These are phyloP conservation scores for Hsuehochloa calcarea DNA, from an alignment of 176 grass and related monocot genomes.

Conservation along the genomic window DNA sequence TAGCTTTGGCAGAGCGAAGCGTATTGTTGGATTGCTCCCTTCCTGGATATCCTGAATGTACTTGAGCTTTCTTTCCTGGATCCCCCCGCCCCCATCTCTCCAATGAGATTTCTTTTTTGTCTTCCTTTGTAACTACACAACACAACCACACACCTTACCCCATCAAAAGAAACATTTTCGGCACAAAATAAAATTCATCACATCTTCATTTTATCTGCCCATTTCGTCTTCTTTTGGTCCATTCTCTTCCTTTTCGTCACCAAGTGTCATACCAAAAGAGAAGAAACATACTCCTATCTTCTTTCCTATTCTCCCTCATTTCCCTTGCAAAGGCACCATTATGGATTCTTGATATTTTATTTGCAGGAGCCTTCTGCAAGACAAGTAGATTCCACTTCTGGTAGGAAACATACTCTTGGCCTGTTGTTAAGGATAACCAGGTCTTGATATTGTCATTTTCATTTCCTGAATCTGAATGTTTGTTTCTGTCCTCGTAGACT, in stretches of 20 bases:
- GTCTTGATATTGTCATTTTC: constrained; percentile 24
- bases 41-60: too few species aligned
- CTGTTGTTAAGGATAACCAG: constrained; percentile 49
- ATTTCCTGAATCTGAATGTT: neutral
- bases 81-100: too few species aligned
- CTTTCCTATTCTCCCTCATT: neutral
- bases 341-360: constrained; percentile 38
- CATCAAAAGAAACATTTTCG: neutral
- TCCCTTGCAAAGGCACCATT: neutral
- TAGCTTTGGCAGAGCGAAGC: neutral
- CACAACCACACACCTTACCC: neutral
- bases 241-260: neutral
- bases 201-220: neutral
- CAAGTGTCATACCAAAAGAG: neutral
- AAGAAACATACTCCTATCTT: constrained; percentile 9
- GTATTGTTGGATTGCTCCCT: neutral
- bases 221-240: constrained; percentile 15
- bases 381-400: constrained; percentile 28
- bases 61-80: neutral
- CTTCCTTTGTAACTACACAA: neutral
- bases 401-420: constrained; percentile 41
- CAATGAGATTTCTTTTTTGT: neutral
- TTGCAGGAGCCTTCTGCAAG: constrained; percentile 41
- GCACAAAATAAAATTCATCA: constrained; percentile 1
- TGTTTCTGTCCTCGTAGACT: constrained; percentile 7